A percentile compares a stretch with the other conserved stretches of the same genome.
Evolutionary conservation across 495 filamentous ascomycete genomes (phyloP).

Genomic region (Aspergillus heteromorphus): DNA sequence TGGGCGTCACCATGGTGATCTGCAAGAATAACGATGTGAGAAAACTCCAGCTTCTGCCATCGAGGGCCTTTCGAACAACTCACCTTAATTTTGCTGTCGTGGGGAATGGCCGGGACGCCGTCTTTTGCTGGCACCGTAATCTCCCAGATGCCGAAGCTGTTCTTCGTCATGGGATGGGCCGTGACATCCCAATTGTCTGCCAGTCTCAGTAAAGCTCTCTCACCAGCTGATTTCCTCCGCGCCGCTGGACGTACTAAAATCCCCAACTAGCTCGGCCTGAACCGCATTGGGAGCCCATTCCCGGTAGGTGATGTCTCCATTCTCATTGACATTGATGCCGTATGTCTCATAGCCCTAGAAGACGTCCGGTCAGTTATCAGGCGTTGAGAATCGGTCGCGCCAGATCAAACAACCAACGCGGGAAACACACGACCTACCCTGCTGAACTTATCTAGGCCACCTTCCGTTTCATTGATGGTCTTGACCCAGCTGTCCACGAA

Average conservation of each 20-base stretch:
- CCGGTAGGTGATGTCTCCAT: slow-evolving; percentile 82
- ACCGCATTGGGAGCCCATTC: slow-evolving; percentile 95
- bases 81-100: slow-evolving; percentile 95
- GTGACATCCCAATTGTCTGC: slow-evolving; percentile 83
- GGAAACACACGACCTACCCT: slow-evolving; percentile 47
- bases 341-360: slow-evolving; percentile 75
- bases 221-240: slow-evolving; percentile 1
- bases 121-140: slow-evolving; percentile 69
- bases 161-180: slow-evolving; percentile 78
- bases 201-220: slow-evolving; percentile 29
- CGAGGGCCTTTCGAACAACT: background rate
- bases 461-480: slow-evolving; percentile 74
- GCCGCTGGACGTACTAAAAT: slow-evolving; percentile 68
- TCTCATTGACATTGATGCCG: slow-evolving; percentile 71
- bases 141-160: slow-evolving; percentile 84
- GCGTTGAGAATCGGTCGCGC: background rate
- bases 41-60: background rate
- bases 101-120: slow-evolving; percentile 74
- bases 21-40: slow-evolving; percentile 24
- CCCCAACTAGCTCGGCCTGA: slow-evolving; percentile 82
- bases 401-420: background rate
- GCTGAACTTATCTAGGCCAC: slow-evolving; percentile 88
- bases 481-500: slow-evolving; percentile 87
- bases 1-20: slow-evolving; percentile 80
- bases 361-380: background rate